Evolutionary conservation across 805 yeast genomes (phyloP).

Genomic region (Suhomyces tanzawaensis): DNA sequence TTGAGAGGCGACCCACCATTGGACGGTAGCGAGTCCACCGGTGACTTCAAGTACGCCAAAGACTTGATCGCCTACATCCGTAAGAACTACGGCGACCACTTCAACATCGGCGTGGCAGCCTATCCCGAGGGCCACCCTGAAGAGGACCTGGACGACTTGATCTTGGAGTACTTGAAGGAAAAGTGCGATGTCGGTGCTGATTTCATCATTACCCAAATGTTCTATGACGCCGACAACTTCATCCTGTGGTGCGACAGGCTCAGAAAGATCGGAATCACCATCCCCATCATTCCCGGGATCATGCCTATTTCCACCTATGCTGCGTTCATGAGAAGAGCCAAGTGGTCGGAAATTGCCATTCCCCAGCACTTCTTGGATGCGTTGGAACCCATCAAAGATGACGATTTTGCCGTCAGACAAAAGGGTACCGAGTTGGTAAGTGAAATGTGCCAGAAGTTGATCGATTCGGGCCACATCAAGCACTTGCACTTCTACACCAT

Average conservation of each 20-base stretch:
- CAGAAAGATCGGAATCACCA: conserved; percentile 66
- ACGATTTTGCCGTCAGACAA: conserved; percentile 83
- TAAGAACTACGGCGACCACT: conserved; percentile 76
- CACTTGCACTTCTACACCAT: conserved; percentile 96
- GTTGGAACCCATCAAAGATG: conserved; percentile 82
- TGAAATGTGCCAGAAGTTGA: conserved; percentile 73
- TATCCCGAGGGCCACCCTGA: conserved; percentile 98
- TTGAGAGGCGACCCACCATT: conserved; percentile 94
- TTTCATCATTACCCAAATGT: conserved; percentile 94
- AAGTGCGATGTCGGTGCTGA: conserved; percentile 94
- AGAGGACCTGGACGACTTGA: conserved; percentile 51
- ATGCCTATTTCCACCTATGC: conserved; percentile 98
- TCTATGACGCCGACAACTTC: conserved; percentile 87
- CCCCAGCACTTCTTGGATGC: conserved; percentile 70
- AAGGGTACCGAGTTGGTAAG: conserved; percentile 79
- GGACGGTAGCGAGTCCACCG: conserved; percentile 68
- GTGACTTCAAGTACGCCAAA: conserved; percentile 85
- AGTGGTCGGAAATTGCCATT: conserved; percentile 84
- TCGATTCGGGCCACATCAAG: conserved; percentile 68
- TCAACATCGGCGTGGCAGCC: conserved; percentile 94
- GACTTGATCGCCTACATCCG: conserved; percentile 81
- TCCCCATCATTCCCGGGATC: conserved; percentile 95
- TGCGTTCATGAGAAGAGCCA: conserved; percentile 87
- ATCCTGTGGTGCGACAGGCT: conserved; percentile 75
- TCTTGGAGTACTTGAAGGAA: conserved; percentile 66